Conservation (phyloP, 768 basidiomycete species). For the Pisolithus microcarpus region DNA sequence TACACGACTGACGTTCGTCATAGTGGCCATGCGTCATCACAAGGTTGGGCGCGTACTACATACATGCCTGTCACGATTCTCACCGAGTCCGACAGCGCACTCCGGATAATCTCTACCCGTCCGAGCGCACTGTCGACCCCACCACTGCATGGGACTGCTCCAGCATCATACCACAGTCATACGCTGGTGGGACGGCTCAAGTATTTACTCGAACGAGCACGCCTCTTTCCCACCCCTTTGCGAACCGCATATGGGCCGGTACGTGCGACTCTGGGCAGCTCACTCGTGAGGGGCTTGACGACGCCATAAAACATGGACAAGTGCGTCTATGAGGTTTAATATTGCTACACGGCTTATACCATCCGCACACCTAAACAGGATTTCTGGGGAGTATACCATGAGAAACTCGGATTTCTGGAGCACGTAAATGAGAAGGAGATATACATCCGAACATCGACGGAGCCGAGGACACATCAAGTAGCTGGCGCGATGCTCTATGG, state of each 20-base stretch:
- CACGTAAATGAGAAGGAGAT: constrained; percentile 30
- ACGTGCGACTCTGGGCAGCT: constrained; percentile 43
- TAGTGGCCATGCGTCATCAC: constrained; percentile 40
- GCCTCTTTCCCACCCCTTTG: constrained; percentile 39
- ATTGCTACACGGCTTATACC: not conserved
- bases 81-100: constrained; percentile 29
- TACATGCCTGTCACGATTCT: not conserved
- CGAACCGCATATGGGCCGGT: constrained; percentile 38
- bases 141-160: constrained; percentile 35
- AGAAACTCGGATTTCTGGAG: constrained; percentile 30
- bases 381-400: constrained; percentile 39
- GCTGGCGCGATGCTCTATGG: constrained; percentile 39
- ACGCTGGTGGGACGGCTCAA: constrained; percentile 28
- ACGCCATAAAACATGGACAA: constrained; percentile 38
- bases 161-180: constrained; percentile 32
- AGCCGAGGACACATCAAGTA: constrained; percentile 42
- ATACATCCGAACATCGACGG: constrained; percentile 38
- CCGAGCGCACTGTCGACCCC: constrained; percentile 35
- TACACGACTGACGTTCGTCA: constrained; percentile 35
- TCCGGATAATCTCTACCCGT: constrained; percentile 43
- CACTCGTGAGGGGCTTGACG: constrained; percentile 37
- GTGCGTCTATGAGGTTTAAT: constrained; percentile 3
- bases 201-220: constrained; percentile 35
- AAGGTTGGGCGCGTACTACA: constrained; percentile 28
- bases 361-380: constrained; percentile 27